phyloP scores from a whole-genome alignment of 495 filamentous ascomycete genomes.

The Penicillium mononematosum region DNA sequence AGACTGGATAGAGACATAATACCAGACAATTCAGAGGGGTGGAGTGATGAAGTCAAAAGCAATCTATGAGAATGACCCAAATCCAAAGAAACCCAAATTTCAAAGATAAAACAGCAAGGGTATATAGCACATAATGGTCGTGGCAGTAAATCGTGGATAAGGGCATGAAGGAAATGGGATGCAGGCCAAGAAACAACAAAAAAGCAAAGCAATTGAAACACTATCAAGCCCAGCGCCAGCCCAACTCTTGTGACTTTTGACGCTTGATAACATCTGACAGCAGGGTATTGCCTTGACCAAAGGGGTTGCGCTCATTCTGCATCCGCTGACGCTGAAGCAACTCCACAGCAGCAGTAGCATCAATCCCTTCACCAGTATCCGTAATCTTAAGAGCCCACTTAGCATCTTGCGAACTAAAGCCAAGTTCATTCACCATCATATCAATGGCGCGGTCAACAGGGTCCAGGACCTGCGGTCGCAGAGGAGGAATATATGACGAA shows the following conservation, averaged over 20 bases:
- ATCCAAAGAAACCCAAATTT: neutral
- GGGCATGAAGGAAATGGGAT: neutral
- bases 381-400: constrained; percentile 55
- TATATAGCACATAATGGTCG: constrained; percentile 7
- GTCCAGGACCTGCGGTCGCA: constrained; percentile 47
- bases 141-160: neutral
- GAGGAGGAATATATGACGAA: constrained; percentile 9
- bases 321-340: constrained; percentile 46
- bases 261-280: constrained; percentile 33
- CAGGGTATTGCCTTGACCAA: constrained; percentile 20
- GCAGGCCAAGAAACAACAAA: neutral
- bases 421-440: constrained; percentile 47
- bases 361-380: constrained; percentile 51
- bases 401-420: constrained; percentile 47
- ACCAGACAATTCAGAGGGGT: neutral
- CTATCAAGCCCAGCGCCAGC: constrained; percentile 42
- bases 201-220: neutral
- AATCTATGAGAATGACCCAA: neutral
- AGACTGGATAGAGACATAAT: neutral
- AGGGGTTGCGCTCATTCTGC: constrained; percentile 26
- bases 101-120: neutral
- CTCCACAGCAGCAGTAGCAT: constrained; percentile 44
- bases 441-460: constrained; percentile 52
- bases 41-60: neutral
- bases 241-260: constrained; percentile 30